These are phyloP conservation scores for Neocallimastix lanati DNA, from an alignment of 192 early-diverging fungal species.

Conservation along the genomic window DNA sequence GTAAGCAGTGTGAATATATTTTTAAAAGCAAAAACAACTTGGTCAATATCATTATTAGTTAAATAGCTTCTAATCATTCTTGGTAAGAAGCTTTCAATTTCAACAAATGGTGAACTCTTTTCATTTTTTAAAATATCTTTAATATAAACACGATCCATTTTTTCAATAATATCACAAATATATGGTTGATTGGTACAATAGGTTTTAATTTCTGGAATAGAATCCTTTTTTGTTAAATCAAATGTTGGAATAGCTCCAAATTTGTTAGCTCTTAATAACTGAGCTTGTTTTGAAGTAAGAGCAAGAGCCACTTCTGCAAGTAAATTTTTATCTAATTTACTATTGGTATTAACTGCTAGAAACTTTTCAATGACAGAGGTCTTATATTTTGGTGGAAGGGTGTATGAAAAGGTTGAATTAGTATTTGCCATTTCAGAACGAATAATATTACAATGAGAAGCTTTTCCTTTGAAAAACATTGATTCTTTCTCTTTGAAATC, in stretches of 20 bases:
- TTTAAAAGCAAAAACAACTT: too few relatives aligned
- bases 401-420: neutral
- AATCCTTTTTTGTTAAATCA: neutral
- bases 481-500: neutral
- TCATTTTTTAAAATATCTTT: too few relatives aligned
- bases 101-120: too few relatives aligned
- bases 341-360: neutral
- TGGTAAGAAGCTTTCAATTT: too few relatives aligned
- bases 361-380: neutral
- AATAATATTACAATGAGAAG: neutral
- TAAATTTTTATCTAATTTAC: neutral
- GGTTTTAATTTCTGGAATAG: neutral
- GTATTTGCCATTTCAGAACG: too few relatives aligned
- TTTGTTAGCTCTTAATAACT: neutral
- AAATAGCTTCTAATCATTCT: too few relatives aligned
- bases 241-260: neutral
- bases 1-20: too few relatives aligned
- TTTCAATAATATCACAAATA: too few relatives aligned
- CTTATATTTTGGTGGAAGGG: neutral
- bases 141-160: too few relatives aligned
- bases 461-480: neutral
- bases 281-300: neutral
- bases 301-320: neutral
- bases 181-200: too few relatives aligned
- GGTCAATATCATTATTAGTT: too few relatives aligned